Percentiles rank a stretch among this genome's conserved stretches.
Evolutionary conservation across 495 filamentous ascomycete species (phyloP).

Genomic region (Neurospora cerealis): DNA sequence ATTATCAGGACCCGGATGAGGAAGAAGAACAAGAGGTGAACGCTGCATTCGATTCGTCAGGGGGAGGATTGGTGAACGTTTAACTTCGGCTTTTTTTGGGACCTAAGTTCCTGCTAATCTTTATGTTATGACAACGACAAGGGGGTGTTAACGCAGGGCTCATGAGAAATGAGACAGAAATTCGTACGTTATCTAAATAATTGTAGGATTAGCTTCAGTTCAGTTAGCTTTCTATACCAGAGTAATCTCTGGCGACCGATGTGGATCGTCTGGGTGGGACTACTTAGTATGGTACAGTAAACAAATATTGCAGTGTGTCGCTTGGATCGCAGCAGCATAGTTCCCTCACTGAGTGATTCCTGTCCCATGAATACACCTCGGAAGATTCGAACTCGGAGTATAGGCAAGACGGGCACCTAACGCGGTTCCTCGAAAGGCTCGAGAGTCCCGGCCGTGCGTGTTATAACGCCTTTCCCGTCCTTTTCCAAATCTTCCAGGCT

Average conservation of each 20-base stretch:
- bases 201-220: not conserved
- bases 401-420: not conserved
- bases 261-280: not conserved
- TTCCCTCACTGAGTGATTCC: not conserved
- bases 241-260: not conserved
- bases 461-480: not conserved
- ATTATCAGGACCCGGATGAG: slow-evolving; percentile 19
- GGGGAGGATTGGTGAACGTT: not conserved
- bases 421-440: not conserved
- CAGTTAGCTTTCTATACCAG: not conserved
- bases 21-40: slow-evolving; percentile 11
- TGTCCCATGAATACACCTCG: not conserved
- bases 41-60: not conserved
- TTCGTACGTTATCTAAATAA: not conserved
- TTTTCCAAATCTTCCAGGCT: not conserved
- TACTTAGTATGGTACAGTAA: not conserved
- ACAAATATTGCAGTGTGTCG: not conserved
- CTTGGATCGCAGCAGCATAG: not conserved
- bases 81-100: not conserved
- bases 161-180: not conserved
- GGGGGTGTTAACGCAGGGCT: not conserved
- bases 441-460: not conserved
- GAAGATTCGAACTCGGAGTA: not conserved
- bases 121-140: not conserved
- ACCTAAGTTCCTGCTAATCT: not conserved